Conservation (phyloP, 176 grass and related monocot species). For the Ampelocalamus luodianensis region DNA sequence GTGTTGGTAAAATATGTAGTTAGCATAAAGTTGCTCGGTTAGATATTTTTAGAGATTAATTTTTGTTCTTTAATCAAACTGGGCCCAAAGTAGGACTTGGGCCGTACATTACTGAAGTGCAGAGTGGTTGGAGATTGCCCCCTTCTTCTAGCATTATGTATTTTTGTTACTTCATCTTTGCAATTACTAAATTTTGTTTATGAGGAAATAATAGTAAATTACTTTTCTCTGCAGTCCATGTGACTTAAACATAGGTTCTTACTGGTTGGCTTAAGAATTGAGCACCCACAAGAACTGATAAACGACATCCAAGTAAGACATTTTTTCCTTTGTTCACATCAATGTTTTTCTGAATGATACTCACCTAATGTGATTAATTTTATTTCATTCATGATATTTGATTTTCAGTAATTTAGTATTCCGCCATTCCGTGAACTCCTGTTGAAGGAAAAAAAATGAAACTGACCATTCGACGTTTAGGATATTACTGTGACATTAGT, state of each 20-base stretch:
- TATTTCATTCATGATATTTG: slow-evolving; percentile 29
- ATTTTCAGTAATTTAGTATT: slow-evolving; percentile 30
- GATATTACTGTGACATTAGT: neutral
- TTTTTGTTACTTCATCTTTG: slow-evolving; percentile 18
- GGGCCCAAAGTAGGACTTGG: too few relatives aligned
- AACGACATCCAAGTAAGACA: slow-evolving; percentile 87
- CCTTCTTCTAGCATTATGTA: slow-evolving; percentile 9
- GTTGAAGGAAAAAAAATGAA: slow-evolving; percentile 23
- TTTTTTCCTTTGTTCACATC: slow-evolving; percentile 31
- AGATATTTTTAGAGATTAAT: too few relatives aligned
- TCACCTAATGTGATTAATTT: neutral
- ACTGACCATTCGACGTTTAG: neutral
- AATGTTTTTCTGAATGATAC: slow-evolving; percentile 19
- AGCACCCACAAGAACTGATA: slow-evolving; percentile 95
- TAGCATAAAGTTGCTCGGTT: too few relatives aligned
- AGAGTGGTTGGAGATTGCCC: neutral
- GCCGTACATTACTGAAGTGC: too few relatives aligned
- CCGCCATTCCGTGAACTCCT: neutral
- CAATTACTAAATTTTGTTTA: neutral
- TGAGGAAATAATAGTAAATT: slow-evolving; percentile 31
- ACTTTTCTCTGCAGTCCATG: slow-evolving; percentile 21
- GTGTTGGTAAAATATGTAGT: too few relatives aligned
- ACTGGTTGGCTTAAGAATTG: slow-evolving; percentile 93
- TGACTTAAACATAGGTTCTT: slow-evolving; percentile 26
- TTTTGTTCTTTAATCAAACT: too few relatives aligned